These are phyloP conservation scores for Aspergillus carlsbadensis DNA, from an alignment of 495 filamentous ascomycete species.

Conservation along the genomic window DNA sequence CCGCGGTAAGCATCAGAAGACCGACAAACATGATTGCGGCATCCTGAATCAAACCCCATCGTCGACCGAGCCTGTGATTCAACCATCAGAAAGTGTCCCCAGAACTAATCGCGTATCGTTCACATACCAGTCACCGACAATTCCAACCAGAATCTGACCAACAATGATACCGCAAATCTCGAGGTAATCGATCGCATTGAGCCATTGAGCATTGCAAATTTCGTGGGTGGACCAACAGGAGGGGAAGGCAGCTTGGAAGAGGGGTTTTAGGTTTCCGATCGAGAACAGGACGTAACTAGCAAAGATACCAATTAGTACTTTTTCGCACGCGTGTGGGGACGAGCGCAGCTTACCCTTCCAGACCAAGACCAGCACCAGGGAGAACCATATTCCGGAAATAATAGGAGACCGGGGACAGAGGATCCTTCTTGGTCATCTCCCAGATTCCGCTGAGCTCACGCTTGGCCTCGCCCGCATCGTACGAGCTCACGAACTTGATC, in stretches of 20 bases:
- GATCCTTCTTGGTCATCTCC: conserved; percentile 76
- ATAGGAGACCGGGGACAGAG: conserved; percentile 73
- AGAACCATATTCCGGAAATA: conserved; percentile 87
- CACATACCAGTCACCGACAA: conserved; percentile 56
- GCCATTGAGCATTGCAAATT: conserved; percentile 72
- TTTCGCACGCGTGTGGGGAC: not conserved
- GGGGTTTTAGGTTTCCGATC: conserved; percentile 80
- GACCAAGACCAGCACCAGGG: conserved; percentile 80
- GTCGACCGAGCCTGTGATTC: conserved; percentile 66
- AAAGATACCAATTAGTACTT: conserved; percentile 4
- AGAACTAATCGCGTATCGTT: not conserved
- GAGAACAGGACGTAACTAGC: conserved; percentile 84
- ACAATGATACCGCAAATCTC: conserved; percentile 88
- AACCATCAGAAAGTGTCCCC: conserved; percentile 1
- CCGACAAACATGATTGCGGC: conserved; percentile 90
- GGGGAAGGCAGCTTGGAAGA: conserved; percentile 68
- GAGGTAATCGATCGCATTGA: conserved; percentile 76
- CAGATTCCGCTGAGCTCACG: conserved; percentile 67
- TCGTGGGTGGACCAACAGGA: conserved; percentile 66
- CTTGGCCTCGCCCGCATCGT: conserved; percentile 62
- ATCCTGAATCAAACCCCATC: conserved; percentile 91
- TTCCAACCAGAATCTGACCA: conserved; percentile 75
- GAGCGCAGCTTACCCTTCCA: conserved; percentile 65
- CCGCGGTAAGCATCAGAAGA: conserved; percentile 79
- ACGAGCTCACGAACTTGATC: conserved; percentile 66